Evolutionary conservation across 164 flowering plant genomes (phyloP), one percentile per base, ranked within the genome.

Genomic region (Magnolia kwangsiensis): DNA sequence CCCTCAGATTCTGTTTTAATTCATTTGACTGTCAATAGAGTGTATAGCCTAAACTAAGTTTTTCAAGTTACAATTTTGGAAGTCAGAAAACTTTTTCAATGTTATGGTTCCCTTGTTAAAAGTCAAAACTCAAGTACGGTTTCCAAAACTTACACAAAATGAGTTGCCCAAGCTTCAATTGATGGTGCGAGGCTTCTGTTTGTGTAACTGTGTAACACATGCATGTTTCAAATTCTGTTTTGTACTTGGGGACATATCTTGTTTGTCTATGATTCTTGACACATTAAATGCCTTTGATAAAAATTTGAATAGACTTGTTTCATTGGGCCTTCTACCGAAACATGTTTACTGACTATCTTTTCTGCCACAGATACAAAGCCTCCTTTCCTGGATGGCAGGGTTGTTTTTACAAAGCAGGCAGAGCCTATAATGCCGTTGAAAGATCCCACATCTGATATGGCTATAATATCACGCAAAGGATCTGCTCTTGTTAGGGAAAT

Each of bases 361-460:
- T 67, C 58, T 77, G 4, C 76, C 78, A 49, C 86, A 96, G 99
- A 96, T 84, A 94, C 97, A 78, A 96, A 94, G 77, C 99, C 99
- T 82, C 99, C 99, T 27, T 96, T 96, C 85, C 79, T 96, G 76
- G 97, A 96, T 86, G 97, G 97, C 51, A 88, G 98, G 80, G 90
- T 94, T 81, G 98, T 94, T 74, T 94, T 86, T 74, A 96, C 99
- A 2, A 94, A 94, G 82, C 99, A 96, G 82, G 95, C 98, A 64
- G 98, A 94, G 77, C 99, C 99, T 5, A 79, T 92, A 81, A 87
- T 94, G 97, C 99, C 99, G 8, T 70, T 96, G 67, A 96, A 96
- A 81, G 98, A 96, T 83, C 94, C 98, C 21, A 96, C 98, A 37
- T 96, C 99, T 61, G 99, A 96, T 80, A 92, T 94, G 99, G 98